Evolutionary conservation across 139 green algal species (phyloP).

Genomic region (Microglena sp.): DNA sequence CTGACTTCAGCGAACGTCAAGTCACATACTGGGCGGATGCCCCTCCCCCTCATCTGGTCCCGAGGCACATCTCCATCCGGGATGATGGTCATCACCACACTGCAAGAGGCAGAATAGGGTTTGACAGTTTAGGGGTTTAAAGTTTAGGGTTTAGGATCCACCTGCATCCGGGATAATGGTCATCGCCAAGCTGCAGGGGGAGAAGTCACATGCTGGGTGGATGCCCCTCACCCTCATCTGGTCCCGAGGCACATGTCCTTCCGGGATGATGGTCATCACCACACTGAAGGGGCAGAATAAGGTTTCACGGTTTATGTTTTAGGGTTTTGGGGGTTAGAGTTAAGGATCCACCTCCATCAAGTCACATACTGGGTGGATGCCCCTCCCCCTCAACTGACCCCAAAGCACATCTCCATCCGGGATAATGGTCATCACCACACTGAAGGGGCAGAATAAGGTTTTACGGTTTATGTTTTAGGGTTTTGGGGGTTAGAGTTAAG

Average conservation of each 20-base stretch:
- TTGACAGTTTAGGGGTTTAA: background rate
- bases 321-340: no score
- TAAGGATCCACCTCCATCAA: background rate
- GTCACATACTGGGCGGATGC: background rate
- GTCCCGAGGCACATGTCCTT: conserved; percentile 7
- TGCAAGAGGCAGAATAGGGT: background rate
- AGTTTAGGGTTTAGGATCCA: conserved; percentile 2
- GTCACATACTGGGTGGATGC: background rate
- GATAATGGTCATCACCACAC: conserved; percentile 15
- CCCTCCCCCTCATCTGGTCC: background rate
- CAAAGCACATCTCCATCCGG: conserved; percentile 8
- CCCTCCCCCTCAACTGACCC: background rate
- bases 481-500: conserved; percentile 5
- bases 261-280: conserved; percentile 11
- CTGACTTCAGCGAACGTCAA: background rate
- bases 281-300: background rate
- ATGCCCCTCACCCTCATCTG: background rate
- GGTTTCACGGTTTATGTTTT: background rate
- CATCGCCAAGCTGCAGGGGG: conserved; percentile 16
- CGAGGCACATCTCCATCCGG: background rate
- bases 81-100: background rate
- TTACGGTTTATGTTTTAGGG: no score
- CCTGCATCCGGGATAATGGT: background rate
- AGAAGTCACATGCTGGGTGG: background rate
- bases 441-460: background rate